Conservation (phyloP, 148 eudicot species). For the Limonium bicolor region DNA sequence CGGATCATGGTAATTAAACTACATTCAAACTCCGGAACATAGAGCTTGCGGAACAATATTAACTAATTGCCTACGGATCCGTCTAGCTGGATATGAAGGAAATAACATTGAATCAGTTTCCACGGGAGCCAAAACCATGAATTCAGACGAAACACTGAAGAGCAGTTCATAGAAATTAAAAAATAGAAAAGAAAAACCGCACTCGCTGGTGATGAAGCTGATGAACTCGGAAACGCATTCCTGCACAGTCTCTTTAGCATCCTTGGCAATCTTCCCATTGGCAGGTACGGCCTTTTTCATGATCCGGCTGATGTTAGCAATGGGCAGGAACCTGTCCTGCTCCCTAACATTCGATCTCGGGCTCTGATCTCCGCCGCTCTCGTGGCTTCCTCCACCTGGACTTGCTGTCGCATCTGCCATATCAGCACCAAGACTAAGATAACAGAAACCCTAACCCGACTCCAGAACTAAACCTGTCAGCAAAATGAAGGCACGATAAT, state of each 20-base stretch:
- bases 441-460: constrained; percentile 9
- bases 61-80: neutral
- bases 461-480: neutral
- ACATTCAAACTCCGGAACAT: neutral
- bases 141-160: neutral
- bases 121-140: neutral
- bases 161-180: neutral
- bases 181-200: neutral
- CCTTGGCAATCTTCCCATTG: constrained; percentile 35
- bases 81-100: neutral
- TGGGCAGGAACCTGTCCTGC: constrained; percentile 29
- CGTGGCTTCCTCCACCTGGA: constrained; percentile 27
- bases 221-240: constrained; percentile 36
- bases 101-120: neutral
- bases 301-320: constrained; percentile 30
- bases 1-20: neutral
- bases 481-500: neutral
- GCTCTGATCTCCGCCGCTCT: constrained; percentile 29
- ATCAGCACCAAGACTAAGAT: neutral
- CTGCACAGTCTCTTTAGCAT: constrained; percentile 32
- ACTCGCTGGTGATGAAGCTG: constrained; percentile 41
- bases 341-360: constrained; percentile 25
- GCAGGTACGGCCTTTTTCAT: constrained; percentile 35
- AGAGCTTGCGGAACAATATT: neutral
- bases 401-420: constrained; percentile 27